Base-by-base conservation (phyloP, 75 land plant species). In the Cupressus sempervirens region DNA sequence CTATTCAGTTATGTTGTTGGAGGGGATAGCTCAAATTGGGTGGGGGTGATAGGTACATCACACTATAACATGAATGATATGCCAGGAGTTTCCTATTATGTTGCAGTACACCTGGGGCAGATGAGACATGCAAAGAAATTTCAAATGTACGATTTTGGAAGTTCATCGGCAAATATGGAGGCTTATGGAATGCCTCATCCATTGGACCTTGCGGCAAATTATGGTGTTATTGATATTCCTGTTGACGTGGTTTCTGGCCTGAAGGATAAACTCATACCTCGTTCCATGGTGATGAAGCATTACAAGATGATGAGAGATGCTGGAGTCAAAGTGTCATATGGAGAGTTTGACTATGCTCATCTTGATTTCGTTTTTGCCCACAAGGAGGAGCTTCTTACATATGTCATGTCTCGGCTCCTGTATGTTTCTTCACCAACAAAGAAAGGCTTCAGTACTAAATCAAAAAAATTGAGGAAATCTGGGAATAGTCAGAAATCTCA, bases 31-130 rank as follows among this genome's bases (percentile, higher is more conserved):
- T 98, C 99, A 85, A 96, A 98, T 85, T 98, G 99, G 99, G 92
- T 98, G 12, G 98, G 95, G 1, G 98, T 94, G 34, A 72, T 98
- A 8, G 98, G 96, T 1, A 65, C 87, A 58, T 88, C 99, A n/a
- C 99, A 98, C 82, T 98, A 96, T 82, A 98, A 98, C 86, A 94
- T 98, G 97, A 90, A 98, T 85, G 99, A 96, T 88, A 98, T 96
- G 99, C 99, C 99, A 1, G 99, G 98, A 15, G 89, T 98, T 5
- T 89, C 99, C 35, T 91, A 90, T 72, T 83, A 76, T 1, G 99
- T 96, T 82, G 92, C 90, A 20, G 88, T 85, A 12, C 99, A 98
- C 86, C 84, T 98, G 50, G 93, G 97, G 23, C 99, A 96, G 89
- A 95, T 98, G 91, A 94, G 91, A 87, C 93, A 83, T 34, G 73